Percentiles rank a stretch among this genome's conserved stretches.
Evolutionary conservation across 805 yeast genomes (phyloP).

Genomic region (Myxozyma nipponensis): DNA sequence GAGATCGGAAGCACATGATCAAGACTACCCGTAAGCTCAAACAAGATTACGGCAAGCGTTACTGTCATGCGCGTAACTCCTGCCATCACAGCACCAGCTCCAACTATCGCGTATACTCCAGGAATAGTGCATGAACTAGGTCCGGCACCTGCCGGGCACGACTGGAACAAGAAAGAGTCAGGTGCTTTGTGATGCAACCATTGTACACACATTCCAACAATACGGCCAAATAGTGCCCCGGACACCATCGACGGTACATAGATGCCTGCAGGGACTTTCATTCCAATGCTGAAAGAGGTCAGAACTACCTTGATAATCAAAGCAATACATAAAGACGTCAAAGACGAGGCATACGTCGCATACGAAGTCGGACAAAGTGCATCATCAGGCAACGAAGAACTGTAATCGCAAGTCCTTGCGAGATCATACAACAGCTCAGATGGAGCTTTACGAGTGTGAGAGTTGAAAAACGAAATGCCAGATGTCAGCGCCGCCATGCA

Average conservation of each 20-base stretch:
- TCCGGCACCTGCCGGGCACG: conserved; percentile 28
- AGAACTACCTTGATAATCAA: conserved; percentile 45
- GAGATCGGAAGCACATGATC: conserved; percentile 57
- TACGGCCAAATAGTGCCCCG: conserved; percentile 57
- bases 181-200: conserved; percentile 38
- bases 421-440: conserved; percentile 49
- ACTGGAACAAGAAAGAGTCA: conserved; percentile 22
- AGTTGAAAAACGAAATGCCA: conserved; percentile 46
- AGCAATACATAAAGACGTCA: conserved; percentile 40
- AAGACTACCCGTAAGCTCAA: conserved; percentile 54
- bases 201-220: conserved; percentile 46
- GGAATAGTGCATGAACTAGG: conserved; percentile 42
- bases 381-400: not conserved
- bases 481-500: conserved; percentile 47
- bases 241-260: conserved; percentile 63
- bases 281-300: conserved; percentile 54
- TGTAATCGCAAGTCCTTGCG: conserved; percentile 46
- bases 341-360: conserved; percentile 9
- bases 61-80: conserved; percentile 56
- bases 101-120: conserved; percentile 52
- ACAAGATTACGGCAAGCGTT: conserved; percentile 49
- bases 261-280: conserved; percentile 57
- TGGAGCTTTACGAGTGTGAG: conserved; percentile 48
- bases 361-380: conserved; percentile 15
- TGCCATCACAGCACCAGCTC: conserved; percentile 58